Conservation (phyloP, 192 early-diverging fungal genomes). For the Funneliformis mosseae region DNA sequence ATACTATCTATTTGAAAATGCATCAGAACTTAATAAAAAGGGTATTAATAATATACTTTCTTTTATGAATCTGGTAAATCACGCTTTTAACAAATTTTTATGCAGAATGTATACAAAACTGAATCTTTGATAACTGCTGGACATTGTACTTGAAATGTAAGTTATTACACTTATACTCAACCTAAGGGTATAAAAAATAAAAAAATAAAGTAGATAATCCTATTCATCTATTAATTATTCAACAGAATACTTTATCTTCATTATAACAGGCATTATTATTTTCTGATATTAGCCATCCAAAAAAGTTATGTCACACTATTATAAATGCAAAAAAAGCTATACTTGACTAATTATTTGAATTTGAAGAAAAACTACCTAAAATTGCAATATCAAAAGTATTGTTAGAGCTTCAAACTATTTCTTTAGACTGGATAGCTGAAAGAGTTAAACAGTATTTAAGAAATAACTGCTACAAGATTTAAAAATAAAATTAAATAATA, state of each 20-base stretch:
- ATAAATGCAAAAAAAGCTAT: background rate
- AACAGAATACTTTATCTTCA: no score
- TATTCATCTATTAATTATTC: no score
- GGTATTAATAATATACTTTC: background rate
- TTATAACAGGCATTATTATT: background rate
- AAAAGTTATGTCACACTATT: background rate
- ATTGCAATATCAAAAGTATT: background rate
- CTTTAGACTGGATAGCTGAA: background rate
- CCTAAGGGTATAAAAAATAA: background rate
- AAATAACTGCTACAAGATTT: background rate
- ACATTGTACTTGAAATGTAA: background rate
- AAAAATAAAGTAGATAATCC: background rate
- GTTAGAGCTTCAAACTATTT: background rate
- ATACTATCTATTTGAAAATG: background rate
- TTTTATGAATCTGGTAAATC: slow-evolving; percentile 1
- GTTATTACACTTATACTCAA: slow-evolving; percentile 4
- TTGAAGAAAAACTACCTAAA: background rate
- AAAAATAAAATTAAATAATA: no score
- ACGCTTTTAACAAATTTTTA: background rate
- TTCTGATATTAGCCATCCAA: background rate
- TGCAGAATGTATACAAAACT: slow-evolving; percentile 9
- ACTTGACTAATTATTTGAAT: background rate
- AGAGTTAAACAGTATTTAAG: background rate
- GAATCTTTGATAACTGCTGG: background rate
- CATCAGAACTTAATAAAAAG: background rate